Conservation (phyloP, 495 filamentous ascomycete genomes). For the Penicillium bovifimosum region DNA sequence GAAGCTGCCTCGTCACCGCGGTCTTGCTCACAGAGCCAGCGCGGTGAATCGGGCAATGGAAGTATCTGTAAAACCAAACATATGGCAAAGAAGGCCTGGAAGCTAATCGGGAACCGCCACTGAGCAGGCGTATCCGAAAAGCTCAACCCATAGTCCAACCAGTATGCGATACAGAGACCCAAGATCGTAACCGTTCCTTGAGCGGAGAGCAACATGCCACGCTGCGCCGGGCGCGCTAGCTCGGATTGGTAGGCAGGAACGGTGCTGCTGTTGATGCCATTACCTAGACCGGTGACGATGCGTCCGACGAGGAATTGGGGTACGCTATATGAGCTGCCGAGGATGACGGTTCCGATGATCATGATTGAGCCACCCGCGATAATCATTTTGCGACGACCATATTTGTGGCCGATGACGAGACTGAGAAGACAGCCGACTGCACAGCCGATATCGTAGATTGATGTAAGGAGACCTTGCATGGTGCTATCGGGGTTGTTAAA, state of each 20-base stretch:
- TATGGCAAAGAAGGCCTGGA: slow-evolving; percentile 55
- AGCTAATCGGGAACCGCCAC: slow-evolving; percentile 55
- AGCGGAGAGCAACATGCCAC: slow-evolving; percentile 55
- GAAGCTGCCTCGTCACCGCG: slow-evolving; percentile 46
- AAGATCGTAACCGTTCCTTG: slow-evolving; percentile 40
- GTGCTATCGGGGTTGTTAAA: slow-evolving; percentile 35
- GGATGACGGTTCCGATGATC: slow-evolving; percentile 36
- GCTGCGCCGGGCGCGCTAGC: slow-evolving; percentile 51
- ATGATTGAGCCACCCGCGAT: slow-evolving; percentile 37
- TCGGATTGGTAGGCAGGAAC: slow-evolving; percentile 46
- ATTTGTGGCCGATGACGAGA: slow-evolving; percentile 37
- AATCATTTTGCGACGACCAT: slow-evolving; percentile 42
- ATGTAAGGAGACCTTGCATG: slow-evolving; percentile 42
- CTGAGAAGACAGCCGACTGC: slow-evolving; percentile 39
- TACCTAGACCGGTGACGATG: slow-evolving; percentile 44
- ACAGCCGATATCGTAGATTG: slow-evolving; percentile 45
- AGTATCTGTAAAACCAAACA: slow-evolving; percentile 51
- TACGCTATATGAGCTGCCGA: slow-evolving; percentile 41
- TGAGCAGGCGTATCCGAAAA: slow-evolving; percentile 43
- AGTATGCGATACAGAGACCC: slow-evolving; percentile 41
- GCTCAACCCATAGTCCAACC: slow-evolving; percentile 54
- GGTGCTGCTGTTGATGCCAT: slow-evolving; percentile 47
- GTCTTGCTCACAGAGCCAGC: slow-evolving; percentile 49
- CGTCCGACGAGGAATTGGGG: slow-evolving; percentile 48
- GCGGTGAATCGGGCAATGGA: slow-evolving; percentile 58